Evolutionary conservation across 2,329 filamentous ascomycete species (phyloP).

Genomic region (Whalleya microplaca): DNA sequence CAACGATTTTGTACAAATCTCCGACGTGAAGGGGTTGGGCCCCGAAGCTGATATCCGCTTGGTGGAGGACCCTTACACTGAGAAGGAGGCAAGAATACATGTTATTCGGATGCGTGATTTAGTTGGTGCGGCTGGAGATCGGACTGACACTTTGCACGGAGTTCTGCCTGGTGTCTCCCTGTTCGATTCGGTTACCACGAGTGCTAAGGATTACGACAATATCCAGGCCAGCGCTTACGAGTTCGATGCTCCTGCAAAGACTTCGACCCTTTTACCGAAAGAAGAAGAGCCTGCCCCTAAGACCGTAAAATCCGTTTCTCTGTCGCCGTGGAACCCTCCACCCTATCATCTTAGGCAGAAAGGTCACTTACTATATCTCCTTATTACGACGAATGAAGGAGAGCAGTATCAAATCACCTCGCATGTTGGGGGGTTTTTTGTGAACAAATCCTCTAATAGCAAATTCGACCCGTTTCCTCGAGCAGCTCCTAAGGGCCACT

Average conservation of each 20-base stretch:
- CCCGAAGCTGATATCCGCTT: conserved; percentile 78
- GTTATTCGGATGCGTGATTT: conserved; percentile 88
- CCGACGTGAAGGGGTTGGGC: conserved; percentile 81
- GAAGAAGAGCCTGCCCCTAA: conserved; percentile 73
- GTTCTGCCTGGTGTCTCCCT: conserved; percentile 84
- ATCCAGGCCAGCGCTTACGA: conserved; percentile 63
- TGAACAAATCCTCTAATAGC: conserved; percentile 93
- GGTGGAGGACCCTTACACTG: conserved; percentile 94
- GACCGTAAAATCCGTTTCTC: conserved; percentile 84
- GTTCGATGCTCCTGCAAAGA: conserved; percentile 68
- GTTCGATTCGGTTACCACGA: conserved; percentile 73
- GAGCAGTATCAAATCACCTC: conserved; percentile 94
- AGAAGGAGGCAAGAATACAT: conserved; percentile 97
- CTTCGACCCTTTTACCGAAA: conserved; percentile 73
- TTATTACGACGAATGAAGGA: conserved; percentile 88
- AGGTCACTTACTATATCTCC: conserved; percentile 89
- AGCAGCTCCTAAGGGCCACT: conserved; percentile 74
- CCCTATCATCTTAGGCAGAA: conserved; percentile 89
- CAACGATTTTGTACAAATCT: conserved; percentile 93
- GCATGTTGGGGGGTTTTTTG: conserved; percentile 92
- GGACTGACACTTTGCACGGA: conserved; percentile 84
- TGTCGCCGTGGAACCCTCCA: conserved; percentile 96
- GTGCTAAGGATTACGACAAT: conserved; percentile 43
- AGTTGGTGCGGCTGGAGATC: conserved; percentile 87
- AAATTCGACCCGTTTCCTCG: conserved; percentile 93